These are phyloP conservation scores for Coemansia asiatica DNA, from an alignment of 192 early-diverging fungal species.

Conservation along the genomic window DNA sequence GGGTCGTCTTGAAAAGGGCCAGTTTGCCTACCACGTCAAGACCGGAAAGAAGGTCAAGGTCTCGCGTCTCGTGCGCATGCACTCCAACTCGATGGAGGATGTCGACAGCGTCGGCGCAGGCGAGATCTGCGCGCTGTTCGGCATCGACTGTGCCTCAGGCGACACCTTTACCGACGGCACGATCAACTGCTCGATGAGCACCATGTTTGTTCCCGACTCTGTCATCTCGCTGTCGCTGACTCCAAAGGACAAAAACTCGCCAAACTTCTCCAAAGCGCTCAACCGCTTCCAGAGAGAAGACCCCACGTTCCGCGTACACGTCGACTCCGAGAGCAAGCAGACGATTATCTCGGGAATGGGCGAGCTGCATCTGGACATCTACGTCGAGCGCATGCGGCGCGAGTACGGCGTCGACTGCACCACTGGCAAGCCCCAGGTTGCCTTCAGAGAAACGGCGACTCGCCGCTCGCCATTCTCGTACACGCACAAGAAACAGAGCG, in stretches of 20 bases:
- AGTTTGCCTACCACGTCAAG: conserved; percentile 83
- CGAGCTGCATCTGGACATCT: conserved; percentile 86
- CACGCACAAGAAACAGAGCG: conserved; percentile 98
- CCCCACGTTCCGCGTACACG: conserved; percentile 81
- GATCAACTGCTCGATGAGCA: conserved; percentile 84
- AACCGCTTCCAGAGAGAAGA: conserved; percentile 84
- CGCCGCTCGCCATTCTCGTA: conserved; percentile 79
- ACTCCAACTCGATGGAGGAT: conserved; percentile 98
- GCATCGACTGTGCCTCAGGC: conserved; percentile 93
- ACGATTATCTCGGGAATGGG: conserved; percentile 90
- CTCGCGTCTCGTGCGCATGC: conserved; percentile 95
- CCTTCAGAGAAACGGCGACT: conserved; percentile 93
- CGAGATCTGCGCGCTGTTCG: conserved; percentile 98
- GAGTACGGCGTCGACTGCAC: conserved; percentile 95
- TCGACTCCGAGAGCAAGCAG: conserved; percentile 79
- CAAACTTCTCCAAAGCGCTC: conserved; percentile 67
- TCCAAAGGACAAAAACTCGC: conserved; percentile 86
- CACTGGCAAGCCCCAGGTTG: conserved; percentile 96
- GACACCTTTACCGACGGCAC: conserved; percentile 96
- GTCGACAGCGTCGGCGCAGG: conserved; percentile 88
- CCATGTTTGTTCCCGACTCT: conserved; percentile 96
- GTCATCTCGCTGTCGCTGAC: conserved; percentile 93
- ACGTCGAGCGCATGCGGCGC: conserved; percentile 97
- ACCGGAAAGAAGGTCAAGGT: conserved; percentile 95
- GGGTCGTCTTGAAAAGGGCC: conserved; percentile 83